Evolutionary conservation across 1,284 basidiomycete genomes (phyloP).

Genomic region (Marasmius oreades): DNA sequence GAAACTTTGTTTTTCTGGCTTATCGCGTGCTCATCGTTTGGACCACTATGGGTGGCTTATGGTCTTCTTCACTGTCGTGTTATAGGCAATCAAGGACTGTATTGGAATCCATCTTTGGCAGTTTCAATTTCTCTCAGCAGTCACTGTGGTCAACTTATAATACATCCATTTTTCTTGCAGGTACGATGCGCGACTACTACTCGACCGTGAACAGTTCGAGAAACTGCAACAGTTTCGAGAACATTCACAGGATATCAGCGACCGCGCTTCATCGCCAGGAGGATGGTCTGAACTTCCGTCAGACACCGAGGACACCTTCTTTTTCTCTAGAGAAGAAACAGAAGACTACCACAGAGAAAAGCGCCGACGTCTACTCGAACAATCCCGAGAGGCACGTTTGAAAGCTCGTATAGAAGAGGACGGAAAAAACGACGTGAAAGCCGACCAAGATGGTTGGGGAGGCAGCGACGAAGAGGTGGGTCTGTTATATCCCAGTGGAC

Average conservation of each 20-base stretch:
- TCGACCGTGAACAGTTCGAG: conserved; percentile 41
- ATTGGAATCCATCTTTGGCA: conserved; percentile 11
- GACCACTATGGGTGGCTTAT: background rate
- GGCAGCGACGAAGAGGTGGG: conserved; percentile 72
- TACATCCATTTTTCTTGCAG: conserved; percentile 36
- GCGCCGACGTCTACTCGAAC: conserved; percentile 58
- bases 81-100: background rate
- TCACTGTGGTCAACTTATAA: conserved; percentile 6
- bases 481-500: background rate
- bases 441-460: conserved; percentile 56
- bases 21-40: background rate
- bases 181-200: conserved; percentile 75
- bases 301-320: conserved; percentile 79
- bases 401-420: conserved; percentile 50
- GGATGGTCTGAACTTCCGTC: conserved; percentile 83
- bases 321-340: conserved; percentile 63
- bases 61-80: background rate
- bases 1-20: background rate
- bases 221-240: conserved; percentile 18
- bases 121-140: conserved; percentile 8
- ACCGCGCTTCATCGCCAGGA: conserved; percentile 39
- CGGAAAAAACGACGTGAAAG: conserved; percentile 26
- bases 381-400: conserved; percentile 58
- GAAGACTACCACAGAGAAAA: conserved; percentile 67
- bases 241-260: background rate